Conservation (phyloP, 108 stramenopile genomes). For the Seminavis robusta region DNA sequence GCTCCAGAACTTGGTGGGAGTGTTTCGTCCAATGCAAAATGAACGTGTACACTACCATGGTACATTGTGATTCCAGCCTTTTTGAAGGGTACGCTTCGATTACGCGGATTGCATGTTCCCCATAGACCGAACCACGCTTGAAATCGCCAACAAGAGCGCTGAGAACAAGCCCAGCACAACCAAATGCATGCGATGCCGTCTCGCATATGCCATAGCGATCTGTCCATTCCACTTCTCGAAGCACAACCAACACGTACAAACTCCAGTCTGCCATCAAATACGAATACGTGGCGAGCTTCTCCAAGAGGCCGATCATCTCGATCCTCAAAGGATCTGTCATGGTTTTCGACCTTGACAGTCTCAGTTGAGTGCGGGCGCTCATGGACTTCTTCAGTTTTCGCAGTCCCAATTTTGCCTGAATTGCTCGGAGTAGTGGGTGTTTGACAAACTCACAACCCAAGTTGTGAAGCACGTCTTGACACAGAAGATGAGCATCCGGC, state of each 20-base stretch:
- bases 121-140: background rate
- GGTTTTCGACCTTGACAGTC: background rate
- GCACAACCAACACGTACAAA: background rate
- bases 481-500: background rate
- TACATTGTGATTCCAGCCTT: background rate
- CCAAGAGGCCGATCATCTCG: background rate
- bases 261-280: slow-evolving; percentile 5
- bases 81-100: too few relatives aligned
- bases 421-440: too few relatives aligned
- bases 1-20: too few relatives aligned
- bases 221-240: slow-evolving; percentile 3
- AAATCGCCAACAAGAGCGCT: background rate
- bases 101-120: too few relatives aligned
- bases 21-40: slow-evolving; percentile 4
- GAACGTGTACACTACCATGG: slow-evolving; percentile 1
- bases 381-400: slow-evolving; percentile 1
- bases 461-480: slow-evolving; percentile 4
- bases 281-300: background rate
- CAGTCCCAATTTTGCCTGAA: background rate
- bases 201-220: slow-evolving; percentile 6
- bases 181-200: background rate
- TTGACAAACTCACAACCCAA: slow-evolving; percentile 10
- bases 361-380: background rate
- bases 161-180: background rate
- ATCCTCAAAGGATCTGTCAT: slow-evolving; percentile 13